Base-by-base conservation (phyloP, 805 yeast species). In the Saccharomycopsis guyanensis region DNA sequence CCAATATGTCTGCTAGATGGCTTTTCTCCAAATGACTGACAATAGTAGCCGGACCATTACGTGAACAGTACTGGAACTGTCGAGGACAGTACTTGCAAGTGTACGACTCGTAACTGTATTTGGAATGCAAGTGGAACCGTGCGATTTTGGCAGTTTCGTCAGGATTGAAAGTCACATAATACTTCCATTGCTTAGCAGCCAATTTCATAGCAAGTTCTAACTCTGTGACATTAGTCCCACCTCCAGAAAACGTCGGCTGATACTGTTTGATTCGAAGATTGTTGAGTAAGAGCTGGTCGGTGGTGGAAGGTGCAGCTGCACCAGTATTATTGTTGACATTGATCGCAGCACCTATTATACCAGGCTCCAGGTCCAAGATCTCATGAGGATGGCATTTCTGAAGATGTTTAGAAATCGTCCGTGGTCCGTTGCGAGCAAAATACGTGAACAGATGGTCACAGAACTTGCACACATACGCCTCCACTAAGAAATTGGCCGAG, bases 21-120 rank as follows among this genome's bases (percentile, higher is more conserved):
- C 15, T 20, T 16, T 44, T 45, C 29, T 51, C 53, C 42, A 51
- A 45, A 43, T 51, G 54, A 16, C 45, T 46, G n/a, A 46, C 50
- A 7, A 51, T 24, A 3, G 52, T 39, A 36, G 50, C 47, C 3
- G 52, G 52, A 2, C 52, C 52, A 43, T 51, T 51, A 24, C 52
- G 16, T 13, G 52, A 49, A 19, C 50, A 49, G 23, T 51, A 51
- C 22, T 38, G 19, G 20, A 51, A 49, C 32, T 32, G 40, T 27
- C 41, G 42, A 13, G 32, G 40, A 38, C 54, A 51, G 39, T 49
- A 51, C 15, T 43, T 35, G 27, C 54, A 51, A 13, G 42, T 35
- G 32, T 45, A 45, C 2, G 22, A 31, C 19, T 42, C 44, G 25
- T 24, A 16, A 3, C 34, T 24, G 33, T 23, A 38, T 22, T 32